These are phyloP conservation scores for Parastagonospora avenae DNA, from an alignment of 2,329 filamentous ascomycete genomes.

Conservation along the genomic window DNA sequence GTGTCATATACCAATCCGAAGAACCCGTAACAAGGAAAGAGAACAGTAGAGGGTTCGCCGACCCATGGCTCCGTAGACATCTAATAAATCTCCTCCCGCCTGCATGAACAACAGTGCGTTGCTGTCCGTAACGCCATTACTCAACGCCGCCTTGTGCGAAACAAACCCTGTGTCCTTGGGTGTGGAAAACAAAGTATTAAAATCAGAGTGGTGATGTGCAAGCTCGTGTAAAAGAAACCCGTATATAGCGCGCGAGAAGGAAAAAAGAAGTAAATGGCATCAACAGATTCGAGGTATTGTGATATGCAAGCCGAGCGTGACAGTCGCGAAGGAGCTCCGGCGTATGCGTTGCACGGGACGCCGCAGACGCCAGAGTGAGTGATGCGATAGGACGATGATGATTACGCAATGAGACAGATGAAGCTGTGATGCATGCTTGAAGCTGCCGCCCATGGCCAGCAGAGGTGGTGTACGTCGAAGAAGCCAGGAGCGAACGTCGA, in stretches of 20 bases:
- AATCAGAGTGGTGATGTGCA: conserved; percentile 15
- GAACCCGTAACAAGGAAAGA: background rate
- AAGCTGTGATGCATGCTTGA: conserved; percentile 27
- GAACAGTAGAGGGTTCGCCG: background rate
- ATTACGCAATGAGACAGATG: conserved; percentile 40
- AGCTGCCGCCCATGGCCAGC: conserved; percentile 40
- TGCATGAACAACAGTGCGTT: conserved; percentile 3
- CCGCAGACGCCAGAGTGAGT: conserved; percentile 25
- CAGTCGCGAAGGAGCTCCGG: background rate
- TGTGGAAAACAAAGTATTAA: conserved; percentile 8
- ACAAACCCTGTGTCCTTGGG: background rate
- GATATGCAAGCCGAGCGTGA: conserved; percentile 2
- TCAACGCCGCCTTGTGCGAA: conserved; percentile 15
- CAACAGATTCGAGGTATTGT: conserved; percentile 1
- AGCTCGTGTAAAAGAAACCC: conserved; percentile 9
- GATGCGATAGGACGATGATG: conserved; percentile 19
- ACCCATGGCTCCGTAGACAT: background rate
- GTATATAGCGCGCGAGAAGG: conserved; percentile 3
- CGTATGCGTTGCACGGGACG: conserved; percentile 1
- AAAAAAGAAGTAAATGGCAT: conserved; percentile 3
- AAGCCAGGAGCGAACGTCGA: background rate
- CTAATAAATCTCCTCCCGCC: conserved; percentile 3
- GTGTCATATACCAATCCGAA: no score
- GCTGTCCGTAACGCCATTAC: conserved; percentile 9
- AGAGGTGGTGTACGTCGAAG: conserved; percentile 30